These are phyloP conservation scores for Saccharomyces hybrid DNA, from an alignment of 1,139 yeast genomes.

Conservation along the genomic window DNA sequence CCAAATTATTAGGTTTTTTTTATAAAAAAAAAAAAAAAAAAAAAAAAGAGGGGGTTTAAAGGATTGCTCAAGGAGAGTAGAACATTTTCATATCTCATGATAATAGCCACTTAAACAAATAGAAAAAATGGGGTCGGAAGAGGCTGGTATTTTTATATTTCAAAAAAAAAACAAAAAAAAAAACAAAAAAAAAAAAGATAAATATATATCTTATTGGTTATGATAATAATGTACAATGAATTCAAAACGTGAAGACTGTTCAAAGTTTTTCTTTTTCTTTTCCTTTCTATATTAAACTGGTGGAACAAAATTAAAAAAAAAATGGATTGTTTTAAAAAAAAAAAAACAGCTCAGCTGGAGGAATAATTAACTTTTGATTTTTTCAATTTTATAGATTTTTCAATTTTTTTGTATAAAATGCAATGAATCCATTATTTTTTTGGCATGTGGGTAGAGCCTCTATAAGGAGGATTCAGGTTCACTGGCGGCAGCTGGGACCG, in stretches of 20 bases:
- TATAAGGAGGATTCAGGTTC: constrained; percentile 1
- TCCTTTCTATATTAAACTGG: neutral
- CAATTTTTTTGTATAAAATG: neutral
- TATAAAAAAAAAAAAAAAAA: neutral
- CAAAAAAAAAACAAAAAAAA: neutral
- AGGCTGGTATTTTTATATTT: neutral
- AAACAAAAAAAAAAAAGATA: neutral
- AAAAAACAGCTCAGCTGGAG: neutral
- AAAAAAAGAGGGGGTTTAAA: neutral
- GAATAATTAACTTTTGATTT: neutral
- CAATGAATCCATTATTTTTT: constrained; percentile 1
- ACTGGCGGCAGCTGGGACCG: constrained; percentile 3
- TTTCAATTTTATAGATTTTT: neutral
- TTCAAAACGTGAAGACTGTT: neutral
- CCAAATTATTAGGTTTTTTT: neutral
- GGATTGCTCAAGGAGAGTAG: neutral
- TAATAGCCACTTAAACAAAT: neutral
- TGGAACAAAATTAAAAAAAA: neutral
- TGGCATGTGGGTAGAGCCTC: neutral
- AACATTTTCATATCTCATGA: neutral
- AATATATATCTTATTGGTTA: neutral
- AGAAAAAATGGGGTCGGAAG: neutral
- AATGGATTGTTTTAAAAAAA: neutral
- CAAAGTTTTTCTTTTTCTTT: neutral
- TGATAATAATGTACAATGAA: neutral